These are phyloP conservation scores for Salmacisia buchloeana DNA, from an alignment of 1,284 basidiomycete species.

Conservation along the genomic window DNA sequence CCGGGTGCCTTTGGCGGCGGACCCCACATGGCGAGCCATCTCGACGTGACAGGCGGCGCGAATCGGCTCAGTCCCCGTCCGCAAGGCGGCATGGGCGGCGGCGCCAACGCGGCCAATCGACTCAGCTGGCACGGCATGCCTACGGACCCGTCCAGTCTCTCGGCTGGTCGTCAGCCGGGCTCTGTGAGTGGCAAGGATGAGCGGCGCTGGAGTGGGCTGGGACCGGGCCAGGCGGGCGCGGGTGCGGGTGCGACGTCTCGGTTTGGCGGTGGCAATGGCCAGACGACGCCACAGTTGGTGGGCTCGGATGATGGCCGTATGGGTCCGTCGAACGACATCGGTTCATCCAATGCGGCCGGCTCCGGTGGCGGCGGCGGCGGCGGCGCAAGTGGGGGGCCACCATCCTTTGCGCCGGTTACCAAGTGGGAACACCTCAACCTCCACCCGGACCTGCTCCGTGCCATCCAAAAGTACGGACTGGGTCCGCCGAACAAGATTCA, in stretches of 20 bases:
- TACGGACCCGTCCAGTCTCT: neutral
- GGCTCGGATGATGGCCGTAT: conserved; percentile 14
- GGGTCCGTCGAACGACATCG: neutral
- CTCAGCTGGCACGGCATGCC: conserved; percentile 3
- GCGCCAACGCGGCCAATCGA: neutral
- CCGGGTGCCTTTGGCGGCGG: neutral
- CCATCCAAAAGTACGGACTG: conserved; percentile 87
- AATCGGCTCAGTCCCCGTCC: neutral
- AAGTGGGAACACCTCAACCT: conserved; percentile 94
- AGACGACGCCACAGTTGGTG: conserved; percentile 4
- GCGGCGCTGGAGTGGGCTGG: conserved; percentile 4
- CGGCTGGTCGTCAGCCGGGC: neutral
- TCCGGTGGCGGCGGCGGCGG: neutral
- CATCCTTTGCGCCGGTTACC: conserved; percentile 73
- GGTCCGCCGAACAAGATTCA: conserved; percentile 99
- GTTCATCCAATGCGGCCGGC: neutral
- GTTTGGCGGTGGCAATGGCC: neutral
- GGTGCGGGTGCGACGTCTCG: too few relatives aligned
- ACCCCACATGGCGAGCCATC: neutral
- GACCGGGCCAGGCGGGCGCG: neutral
- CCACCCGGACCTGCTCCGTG: conserved; percentile 77
- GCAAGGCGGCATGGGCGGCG: conserved; percentile 4
- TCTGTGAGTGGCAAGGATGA: conserved; percentile 4
- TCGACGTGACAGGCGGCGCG: neutral
- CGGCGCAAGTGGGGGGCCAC: conserved; percentile 36